phyloP scores from a whole-genome alignment of 75 land plant species.

The Ceratopteris richardii region DNA sequence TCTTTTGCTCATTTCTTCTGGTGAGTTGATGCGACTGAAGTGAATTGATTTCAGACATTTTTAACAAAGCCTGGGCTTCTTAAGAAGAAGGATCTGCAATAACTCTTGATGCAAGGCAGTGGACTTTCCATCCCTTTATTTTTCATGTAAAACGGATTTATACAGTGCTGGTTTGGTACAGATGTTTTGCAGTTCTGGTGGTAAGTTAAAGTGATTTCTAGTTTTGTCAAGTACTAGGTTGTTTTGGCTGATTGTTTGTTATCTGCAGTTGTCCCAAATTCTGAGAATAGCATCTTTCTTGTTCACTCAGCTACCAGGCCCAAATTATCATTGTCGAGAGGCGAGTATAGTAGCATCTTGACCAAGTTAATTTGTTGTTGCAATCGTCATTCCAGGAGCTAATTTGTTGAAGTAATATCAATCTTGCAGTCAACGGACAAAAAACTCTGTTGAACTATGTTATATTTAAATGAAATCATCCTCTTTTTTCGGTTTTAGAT shows the following conservation, averaged over 20 bases:
- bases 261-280: constrained; percentile 53
- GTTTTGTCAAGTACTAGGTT: neutral
- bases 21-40: constrained; percentile 24
- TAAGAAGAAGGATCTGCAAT: neutral
- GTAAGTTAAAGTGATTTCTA: constrained; percentile 38
- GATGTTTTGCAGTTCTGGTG: constrained; percentile 77
- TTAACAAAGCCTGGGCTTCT: neutral
- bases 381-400: too few relatives aligned
- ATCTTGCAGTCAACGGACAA: too few relatives aligned
- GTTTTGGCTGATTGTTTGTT: neutral
- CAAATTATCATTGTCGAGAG: constrained; percentile 99
- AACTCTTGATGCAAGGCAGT: constrained; percentile 33
- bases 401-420: too few relatives aligned
- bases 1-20: constrained; percentile 72
- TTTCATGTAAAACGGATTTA: constrained; percentile 81
- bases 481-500: too few relatives aligned
- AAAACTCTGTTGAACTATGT: too few relatives aligned
- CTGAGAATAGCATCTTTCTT: constrained; percentile 78
- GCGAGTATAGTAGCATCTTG: constrained; percentile 18
- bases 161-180: constrained; percentile 87
- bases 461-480: too few relatives aligned
- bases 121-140: constrained; percentile 97
- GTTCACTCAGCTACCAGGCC: constrained; percentile 94
- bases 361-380: too few relatives aligned
- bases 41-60: constrained; percentile 1